Percentiles rank a stretch among this genome's conserved stretches.
Conservation (phyloP, 2,329 filamentous ascomycete species). For the Elsinoe batatas region DNA sequence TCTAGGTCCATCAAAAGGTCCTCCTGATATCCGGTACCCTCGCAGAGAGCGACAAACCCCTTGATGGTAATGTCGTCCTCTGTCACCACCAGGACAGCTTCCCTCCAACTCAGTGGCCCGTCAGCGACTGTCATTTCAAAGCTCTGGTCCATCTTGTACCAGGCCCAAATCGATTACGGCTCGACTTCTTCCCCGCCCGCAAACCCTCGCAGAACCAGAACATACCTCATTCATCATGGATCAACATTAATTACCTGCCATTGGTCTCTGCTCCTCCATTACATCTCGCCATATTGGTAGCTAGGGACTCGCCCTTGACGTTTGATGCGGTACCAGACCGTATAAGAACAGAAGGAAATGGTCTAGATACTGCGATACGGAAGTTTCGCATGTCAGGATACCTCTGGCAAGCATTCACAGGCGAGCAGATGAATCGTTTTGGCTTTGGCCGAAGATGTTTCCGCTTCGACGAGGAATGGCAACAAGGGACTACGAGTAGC, state of each 20-base stretch:
- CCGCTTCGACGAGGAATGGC: conserved; percentile 92
- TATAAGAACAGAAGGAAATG: conserved; percentile 69
- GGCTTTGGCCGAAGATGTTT: conserved; percentile 78
- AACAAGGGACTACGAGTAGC: conserved; percentile 65
- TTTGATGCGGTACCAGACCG: conserved; percentile 75
- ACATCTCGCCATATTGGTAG: conserved; percentile 79
- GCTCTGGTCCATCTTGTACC: conserved; percentile 81
- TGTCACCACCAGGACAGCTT: conserved; percentile 78
- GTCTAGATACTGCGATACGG: conserved; percentile 64
- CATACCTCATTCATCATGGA: conserved; percentile 67
- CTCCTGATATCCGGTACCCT: conserved; percentile 73
- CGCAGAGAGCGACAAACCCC: conserved; percentile 58
- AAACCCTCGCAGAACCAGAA: conserved; percentile 53
- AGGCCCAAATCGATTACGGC: conserved; percentile 75
- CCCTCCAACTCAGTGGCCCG: conserved; percentile 75
- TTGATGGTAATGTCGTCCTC: conserved; percentile 73
- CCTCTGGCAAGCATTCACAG: conserved; percentile 93
- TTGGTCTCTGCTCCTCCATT: conserved; percentile 69
- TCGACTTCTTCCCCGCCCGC: conserved; percentile 55
- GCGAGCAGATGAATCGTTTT: conserved; percentile 90
- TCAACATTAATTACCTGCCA: conserved; percentile 80
- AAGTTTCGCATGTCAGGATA: conserved; percentile 96
- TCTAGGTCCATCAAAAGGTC: conserved; percentile 81
- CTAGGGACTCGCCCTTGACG: conserved; percentile 74
- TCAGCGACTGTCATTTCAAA: conserved; percentile 84